Percentiles rank a stretch among this genome's conserved stretches.
Evolutionary conservation across 2,329 filamentous ascomycete species (phyloP).

Genomic region (Diplodia intermedia): DNA sequence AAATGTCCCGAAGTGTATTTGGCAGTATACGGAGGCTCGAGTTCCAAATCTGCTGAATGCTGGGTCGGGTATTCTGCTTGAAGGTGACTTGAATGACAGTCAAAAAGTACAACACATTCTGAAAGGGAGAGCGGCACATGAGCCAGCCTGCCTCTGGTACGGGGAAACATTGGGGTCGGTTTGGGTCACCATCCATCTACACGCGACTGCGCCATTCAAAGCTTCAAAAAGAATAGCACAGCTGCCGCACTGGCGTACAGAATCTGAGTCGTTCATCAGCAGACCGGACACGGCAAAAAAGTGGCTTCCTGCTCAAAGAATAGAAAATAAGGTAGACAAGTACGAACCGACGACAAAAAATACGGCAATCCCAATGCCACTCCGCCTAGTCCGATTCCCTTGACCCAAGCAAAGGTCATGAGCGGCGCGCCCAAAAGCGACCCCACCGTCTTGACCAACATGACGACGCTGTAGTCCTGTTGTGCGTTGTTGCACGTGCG

Average conservation of each 20-base stretch:
- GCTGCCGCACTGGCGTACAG: constrained; percentile 2
- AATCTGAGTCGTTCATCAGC: not conserved
- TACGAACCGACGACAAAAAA: constrained; percentile 45
- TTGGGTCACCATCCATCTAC: not conserved
- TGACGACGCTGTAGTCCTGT: constrained; percentile 47
- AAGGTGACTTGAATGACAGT: not conserved
- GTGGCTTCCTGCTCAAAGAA: too few species aligned
- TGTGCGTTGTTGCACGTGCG: constrained; percentile 38
- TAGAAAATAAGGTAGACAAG: not conserved
- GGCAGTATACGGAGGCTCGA: not conserved
- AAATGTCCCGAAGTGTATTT: not conserved
- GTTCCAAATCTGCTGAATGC: not conserved
- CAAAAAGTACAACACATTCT: not conserved
- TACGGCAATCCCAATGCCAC: constrained; percentile 45
- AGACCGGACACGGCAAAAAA: not conserved
- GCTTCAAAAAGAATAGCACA: constrained; percentile 4
- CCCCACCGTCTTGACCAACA: constrained; percentile 47
- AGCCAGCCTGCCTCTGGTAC: not conserved
- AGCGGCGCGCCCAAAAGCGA: constrained; percentile 47
- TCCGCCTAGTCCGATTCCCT: constrained; percentile 46
- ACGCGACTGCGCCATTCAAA: not conserved
- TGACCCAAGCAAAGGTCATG: constrained; percentile 48
- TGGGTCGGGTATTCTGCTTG: not conserved
- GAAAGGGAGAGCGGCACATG: not conserved
- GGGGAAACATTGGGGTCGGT: not conserved